phyloP scores from a whole-genome alignment of 2,329 filamentous ascomycete genomes.

The Davidsoniella australis region DNA sequence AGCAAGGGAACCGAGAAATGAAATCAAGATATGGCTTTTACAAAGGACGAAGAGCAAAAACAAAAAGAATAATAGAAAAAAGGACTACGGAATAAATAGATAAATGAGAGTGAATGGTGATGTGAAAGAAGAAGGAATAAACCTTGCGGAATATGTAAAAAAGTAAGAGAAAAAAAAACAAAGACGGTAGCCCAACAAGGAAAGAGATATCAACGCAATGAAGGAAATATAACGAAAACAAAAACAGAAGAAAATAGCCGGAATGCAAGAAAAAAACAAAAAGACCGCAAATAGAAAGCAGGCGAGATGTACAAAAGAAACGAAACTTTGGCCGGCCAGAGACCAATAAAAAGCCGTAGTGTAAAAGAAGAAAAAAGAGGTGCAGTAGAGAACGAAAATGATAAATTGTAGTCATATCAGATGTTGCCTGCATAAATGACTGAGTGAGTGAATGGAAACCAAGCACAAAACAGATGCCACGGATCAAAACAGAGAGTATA shows the following conservation, averaged over 20 bases:
- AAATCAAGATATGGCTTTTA: not conserved
- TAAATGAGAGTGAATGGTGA: not conserved
- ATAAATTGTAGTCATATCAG: no score
- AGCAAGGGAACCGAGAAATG: not conserved
- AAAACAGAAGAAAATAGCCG: not conserved
- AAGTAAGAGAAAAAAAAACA: not conserved
- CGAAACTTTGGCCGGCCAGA: not conserved
- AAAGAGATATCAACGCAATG: no score
- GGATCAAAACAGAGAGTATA: no score
- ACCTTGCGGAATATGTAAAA: not conserved
- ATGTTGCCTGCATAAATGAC: no score
- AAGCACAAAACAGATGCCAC: no score
- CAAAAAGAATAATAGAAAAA: conserved; percentile 2
- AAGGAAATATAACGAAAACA: not conserved
- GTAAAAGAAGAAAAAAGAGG: not conserved
- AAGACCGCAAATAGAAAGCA: not conserved
- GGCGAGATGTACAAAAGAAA: not conserved
- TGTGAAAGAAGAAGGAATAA: no score
- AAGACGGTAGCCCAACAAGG: no score
- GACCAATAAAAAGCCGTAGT: not conserved
- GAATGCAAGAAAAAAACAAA: not conserved
- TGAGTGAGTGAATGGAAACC: no score
- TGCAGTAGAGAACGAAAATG: no score
- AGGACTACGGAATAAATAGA: not conserved
- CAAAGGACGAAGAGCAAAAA: conserved; percentile 2